Evolutionary conservation across 1,284 basidiomycete species (phyloP).

Genomic region (Veloboletus limbatus): DNA sequence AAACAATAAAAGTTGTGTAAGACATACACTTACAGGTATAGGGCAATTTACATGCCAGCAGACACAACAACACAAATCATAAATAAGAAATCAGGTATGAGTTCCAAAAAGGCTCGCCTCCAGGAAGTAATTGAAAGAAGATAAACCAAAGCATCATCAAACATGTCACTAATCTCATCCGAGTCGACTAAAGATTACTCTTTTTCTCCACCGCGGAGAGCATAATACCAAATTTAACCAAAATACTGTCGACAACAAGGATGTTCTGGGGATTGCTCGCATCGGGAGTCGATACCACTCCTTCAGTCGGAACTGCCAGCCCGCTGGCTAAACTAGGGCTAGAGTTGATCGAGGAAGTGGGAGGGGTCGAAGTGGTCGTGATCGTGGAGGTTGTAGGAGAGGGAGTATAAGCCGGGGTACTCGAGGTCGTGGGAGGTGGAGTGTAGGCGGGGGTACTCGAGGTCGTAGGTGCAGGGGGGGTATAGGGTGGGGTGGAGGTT

Average conservation of each 20-base stretch:
- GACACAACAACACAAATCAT: slow-evolving; percentile 1
- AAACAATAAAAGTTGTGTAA: slow-evolving; percentile 2
- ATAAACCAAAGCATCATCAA: neutral
- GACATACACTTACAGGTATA: slow-evolving; percentile 21
- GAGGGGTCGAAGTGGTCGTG: slow-evolving; percentile 21
- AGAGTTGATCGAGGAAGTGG: slow-evolving; percentile 16
- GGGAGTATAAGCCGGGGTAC: slow-evolving; percentile 28
- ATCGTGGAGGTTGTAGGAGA: slow-evolving; percentile 20
- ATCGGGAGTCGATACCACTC: slow-evolving; percentile 13
- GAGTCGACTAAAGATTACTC: neutral
- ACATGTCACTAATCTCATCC: neutral
- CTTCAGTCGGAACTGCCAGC: slow-evolving; percentile 33
- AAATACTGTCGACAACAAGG: slow-evolving; percentile 33
- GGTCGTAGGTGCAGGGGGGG: slow-evolving; percentile 17
- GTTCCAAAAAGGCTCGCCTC: slow-evolving; percentile 8
- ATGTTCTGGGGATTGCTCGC: slow-evolving; percentile 35
- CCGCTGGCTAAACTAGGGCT: slow-evolving; percentile 24
- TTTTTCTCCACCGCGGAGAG: slow-evolving; percentile 21
- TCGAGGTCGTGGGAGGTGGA: slow-evolving; percentile 22
- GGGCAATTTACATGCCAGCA: slow-evolving; percentile 13
- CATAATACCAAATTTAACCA: slow-evolving; percentile 39
- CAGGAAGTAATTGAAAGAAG: neutral
- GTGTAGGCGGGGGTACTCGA: slow-evolving; percentile 27
- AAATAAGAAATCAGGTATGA: slow-evolving; percentile 2
- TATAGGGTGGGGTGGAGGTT: slow-evolving; percentile 20